phyloP scores from a whole-genome alignment of 495 filamentous ascomycete species.

The Xylaria intraflava region DNA sequence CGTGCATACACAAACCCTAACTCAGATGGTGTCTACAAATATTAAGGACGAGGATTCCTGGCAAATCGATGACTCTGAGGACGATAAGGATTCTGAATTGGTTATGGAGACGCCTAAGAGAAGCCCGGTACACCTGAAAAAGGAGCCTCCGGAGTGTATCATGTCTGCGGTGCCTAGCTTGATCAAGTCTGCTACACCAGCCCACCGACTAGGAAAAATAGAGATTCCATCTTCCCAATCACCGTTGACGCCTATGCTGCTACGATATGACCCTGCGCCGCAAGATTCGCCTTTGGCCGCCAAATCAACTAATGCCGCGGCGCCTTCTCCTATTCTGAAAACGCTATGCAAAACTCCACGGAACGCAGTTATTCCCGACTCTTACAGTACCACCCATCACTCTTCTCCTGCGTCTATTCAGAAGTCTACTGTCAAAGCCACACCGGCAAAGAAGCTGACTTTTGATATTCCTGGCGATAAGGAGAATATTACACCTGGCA shows the following conservation, averaged over 20 bases:
- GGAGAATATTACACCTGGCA: slow-evolving; percentile 24
- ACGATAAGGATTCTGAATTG: slow-evolving; percentile 20
- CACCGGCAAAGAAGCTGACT: slow-evolving; percentile 16
- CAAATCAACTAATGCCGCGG: slow-evolving; percentile 33
- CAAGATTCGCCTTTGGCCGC: slow-evolving; percentile 30
- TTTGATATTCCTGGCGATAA: slow-evolving; percentile 22
- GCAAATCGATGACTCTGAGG: slow-evolving; percentile 32
- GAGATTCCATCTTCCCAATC: slow-evolving; percentile 38
- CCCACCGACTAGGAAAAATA: slow-evolving; percentile 25
- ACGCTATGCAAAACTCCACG: slow-evolving; percentile 21
- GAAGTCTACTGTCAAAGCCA: slow-evolving; percentile 10
- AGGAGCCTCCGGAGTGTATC: slow-evolving; percentile 1
- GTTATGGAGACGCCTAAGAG: slow-evolving; percentile 22
- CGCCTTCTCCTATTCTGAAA: slow-evolving; percentile 22
- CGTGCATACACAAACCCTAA: slow-evolving; percentile 41
- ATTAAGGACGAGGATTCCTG: slow-evolving; percentile 17
- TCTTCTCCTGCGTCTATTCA: slow-evolving; percentile 7
- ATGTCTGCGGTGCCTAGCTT: slow-evolving; percentile 17
- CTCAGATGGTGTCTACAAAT: slow-evolving; percentile 32
- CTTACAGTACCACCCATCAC: slow-evolving; percentile 30
- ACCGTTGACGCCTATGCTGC: slow-evolving; percentile 31
- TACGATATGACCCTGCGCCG: slow-evolving; percentile 19
- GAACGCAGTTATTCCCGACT: slow-evolving; percentile 32
- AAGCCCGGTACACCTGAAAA: background rate
- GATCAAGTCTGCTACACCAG: slow-evolving; percentile 29